Evolutionary conservation across 768 basidiomycete species (phyloP).

Genomic region (Tephrocybe sp.): DNA sequence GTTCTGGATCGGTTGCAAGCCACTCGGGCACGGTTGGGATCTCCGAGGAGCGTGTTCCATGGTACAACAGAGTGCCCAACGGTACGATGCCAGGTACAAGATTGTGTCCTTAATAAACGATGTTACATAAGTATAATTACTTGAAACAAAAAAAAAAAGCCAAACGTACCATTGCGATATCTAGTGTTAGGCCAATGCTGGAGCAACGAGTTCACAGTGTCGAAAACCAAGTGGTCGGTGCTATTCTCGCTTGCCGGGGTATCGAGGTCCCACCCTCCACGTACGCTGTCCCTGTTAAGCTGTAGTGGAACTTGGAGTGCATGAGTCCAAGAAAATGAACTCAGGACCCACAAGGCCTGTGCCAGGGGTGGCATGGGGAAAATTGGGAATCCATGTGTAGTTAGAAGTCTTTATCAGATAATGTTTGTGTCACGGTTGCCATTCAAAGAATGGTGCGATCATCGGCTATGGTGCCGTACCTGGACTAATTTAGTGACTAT

Average conservation of each 20-base stretch:
- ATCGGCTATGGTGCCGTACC: no score
- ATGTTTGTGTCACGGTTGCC: no score
- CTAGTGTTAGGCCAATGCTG: constrained; percentile 38
- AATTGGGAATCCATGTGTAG: no score
- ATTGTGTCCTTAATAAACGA: constrained; percentile 7
- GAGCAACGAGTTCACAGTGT: constrained; percentile 28
- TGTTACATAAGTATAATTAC: no score
- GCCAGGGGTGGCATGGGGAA: neutral
- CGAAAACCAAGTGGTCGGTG: constrained; percentile 32
- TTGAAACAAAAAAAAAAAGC: neutral
- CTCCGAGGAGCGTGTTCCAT: constrained; percentile 25
- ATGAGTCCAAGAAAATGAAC: neutral
- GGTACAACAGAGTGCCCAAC: constrained; percentile 33
- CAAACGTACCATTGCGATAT: constrained; percentile 30
- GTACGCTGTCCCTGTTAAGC: neutral
- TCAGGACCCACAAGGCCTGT: neutral
- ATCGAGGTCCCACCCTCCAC: constrained; percentile 1
- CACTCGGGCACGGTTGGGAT: constrained; percentile 32
- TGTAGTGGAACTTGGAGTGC: constrained; percentile 7
- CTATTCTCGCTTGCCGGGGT: constrained; percentile 13
- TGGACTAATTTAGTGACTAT: no score
- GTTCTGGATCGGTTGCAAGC: constrained; percentile 37
- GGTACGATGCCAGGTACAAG: constrained; percentile 9
- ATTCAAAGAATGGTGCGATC: no score
- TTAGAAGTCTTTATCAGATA: no score